Conservation (phyloP, 331 rosid genomes). For the Erythrophleum ivorense region DNA sequence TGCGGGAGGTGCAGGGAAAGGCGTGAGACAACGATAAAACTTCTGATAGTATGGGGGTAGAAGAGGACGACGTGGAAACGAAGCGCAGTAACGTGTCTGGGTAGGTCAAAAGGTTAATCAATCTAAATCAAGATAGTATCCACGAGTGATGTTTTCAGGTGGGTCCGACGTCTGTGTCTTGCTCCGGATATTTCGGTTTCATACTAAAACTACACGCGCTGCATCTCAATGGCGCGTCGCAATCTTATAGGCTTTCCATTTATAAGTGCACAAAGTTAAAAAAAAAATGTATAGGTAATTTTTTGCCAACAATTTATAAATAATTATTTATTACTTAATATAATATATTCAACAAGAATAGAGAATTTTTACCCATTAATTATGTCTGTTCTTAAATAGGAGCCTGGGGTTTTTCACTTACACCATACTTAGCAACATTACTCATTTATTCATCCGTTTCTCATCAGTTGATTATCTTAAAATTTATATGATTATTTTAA, state of each 20-base stretch:
- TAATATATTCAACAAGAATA: too few species aligned
- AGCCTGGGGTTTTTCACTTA: too few species aligned
- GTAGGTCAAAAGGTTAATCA: slow-evolving; percentile 21
- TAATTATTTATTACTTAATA: too few species aligned
- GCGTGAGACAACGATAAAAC: neutral
- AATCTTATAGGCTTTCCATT: neutral
- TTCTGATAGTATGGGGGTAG: slow-evolving; percentile 32
- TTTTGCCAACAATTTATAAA: too few species aligned
- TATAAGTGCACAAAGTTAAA: too few species aligned
- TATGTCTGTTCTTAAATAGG: too few species aligned
- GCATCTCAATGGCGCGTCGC: neutral
- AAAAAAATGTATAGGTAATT: too few species aligned
- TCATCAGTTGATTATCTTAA: too few species aligned
- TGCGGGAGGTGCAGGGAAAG: slow-evolving; percentile 27
- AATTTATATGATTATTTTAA: too few species aligned
- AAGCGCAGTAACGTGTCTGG: slow-evolving; percentile 8
- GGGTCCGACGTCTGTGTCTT: neutral
- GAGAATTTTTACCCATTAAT: too few species aligned
- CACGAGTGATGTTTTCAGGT: neutral
- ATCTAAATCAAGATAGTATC: neutral
- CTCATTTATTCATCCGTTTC: too few species aligned
- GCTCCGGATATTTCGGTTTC: neutral
- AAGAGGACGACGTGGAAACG: neutral
- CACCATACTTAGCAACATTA: too few species aligned
- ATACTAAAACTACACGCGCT: neutral